A percentile compares a stretch with the other conserved stretches of the same genome.
These are phyloP conservation scores for Eremochloa ophiuroides DNA, from an alignment of 176 grass and related monocot species.

Conservation along the genomic window DNA sequence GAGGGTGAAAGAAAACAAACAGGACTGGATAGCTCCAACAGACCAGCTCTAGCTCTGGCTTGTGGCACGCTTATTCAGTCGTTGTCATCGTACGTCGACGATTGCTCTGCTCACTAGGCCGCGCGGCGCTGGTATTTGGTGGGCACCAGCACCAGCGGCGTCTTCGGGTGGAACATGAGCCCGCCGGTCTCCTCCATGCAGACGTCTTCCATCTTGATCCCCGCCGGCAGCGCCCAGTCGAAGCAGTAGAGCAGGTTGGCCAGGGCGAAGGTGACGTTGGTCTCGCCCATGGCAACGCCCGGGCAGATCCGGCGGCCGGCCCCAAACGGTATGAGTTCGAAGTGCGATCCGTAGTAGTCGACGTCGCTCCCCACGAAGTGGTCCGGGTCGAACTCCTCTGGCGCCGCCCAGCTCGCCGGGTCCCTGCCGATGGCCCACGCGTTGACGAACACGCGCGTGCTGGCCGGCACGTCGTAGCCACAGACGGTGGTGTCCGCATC, in stretches of 20 bases:
- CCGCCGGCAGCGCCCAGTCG: conserved; percentile 32
- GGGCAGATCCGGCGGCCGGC: conserved; percentile 36
- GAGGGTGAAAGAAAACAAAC: too few relatives aligned
- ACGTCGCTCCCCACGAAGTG: conserved; percentile 2
- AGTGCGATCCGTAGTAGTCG: conserved; percentile 28
- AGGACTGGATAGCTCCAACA: too few relatives aligned
- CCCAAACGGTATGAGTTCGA: conserved; percentile 31
- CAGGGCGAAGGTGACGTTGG: conserved; percentile 13
- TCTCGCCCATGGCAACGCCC: conserved; percentile 18
- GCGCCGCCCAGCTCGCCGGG: conserved; percentile 14
- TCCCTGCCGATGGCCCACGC: conserved; percentile 38
- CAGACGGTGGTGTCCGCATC: neutral
- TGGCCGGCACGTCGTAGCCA: conserved; percentile 15
- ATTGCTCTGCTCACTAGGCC: too few relatives aligned
- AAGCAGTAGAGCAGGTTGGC: conserved; percentile 39
- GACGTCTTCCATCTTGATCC: conserved; percentile 1
- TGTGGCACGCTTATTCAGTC: too few relatives aligned
- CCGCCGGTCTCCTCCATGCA: conserved; percentile 30
- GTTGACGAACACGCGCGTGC: conserved; percentile 12
- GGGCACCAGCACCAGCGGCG: conserved; percentile 13
- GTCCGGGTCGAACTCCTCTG: conserved; percentile 40
- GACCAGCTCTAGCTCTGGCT: too few relatives aligned
- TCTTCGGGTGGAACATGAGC: neutral
- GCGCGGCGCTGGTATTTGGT: neutral
- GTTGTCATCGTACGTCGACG: too few relatives aligned